phyloP scores from a whole-genome alignment of 2,329 filamentous ascomycete species.

The Metarhizium guizhouense region DNA sequence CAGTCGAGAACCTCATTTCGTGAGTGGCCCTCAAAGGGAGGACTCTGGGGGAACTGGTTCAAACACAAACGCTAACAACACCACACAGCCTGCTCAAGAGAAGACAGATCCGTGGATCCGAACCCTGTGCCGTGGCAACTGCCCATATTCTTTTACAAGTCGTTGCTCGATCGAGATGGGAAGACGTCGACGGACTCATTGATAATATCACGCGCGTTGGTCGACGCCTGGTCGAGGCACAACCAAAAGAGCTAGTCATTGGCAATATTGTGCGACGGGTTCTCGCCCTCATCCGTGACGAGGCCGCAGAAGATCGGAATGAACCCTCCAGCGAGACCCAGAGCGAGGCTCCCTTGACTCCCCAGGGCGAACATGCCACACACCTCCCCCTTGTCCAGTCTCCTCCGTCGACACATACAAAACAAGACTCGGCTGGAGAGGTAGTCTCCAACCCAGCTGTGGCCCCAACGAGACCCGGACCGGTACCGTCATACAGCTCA shows the following conservation, averaged over 20 bases:
- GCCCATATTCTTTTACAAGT: slow-evolving; percentile 82
- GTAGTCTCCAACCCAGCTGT: slow-evolving; percentile 18
- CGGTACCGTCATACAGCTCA: slow-evolving; percentile 53
- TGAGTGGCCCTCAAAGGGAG: slow-evolving; percentile 33
- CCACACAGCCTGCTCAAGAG: slow-evolving; percentile 62
- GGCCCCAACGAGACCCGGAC: slow-evolving; percentile 42
- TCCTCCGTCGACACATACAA: slow-evolving; percentile 22
- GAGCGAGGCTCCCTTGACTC: slow-evolving; percentile 33
- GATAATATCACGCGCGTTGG: slow-evolving; percentile 73
- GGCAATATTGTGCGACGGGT: slow-evolving; percentile 91
- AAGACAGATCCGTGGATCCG: slow-evolving; percentile 78
- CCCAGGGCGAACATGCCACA: slow-evolving; percentile 27
- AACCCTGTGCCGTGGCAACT: slow-evolving; percentile 84
- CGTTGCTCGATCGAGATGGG: slow-evolving; percentile 71
- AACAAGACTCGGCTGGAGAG: slow-evolving; percentile 24
- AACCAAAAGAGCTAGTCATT: slow-evolving; percentile 83
- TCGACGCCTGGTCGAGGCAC: slow-evolving; percentile 67
- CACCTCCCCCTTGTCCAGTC: slow-evolving; percentile 19
- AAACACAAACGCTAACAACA: background rate
- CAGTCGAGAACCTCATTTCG: slow-evolving; percentile 78
- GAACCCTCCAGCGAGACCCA: slow-evolving; percentile 52
- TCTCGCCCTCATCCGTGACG: slow-evolving; percentile 82
- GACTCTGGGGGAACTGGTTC: background rate
- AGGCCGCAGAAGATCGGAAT: slow-evolving; percentile 73
- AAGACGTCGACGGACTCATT: slow-evolving; percentile 69